A percentile compares a stretch with the other conserved stretches of the same genome.
These are phyloP conservation scores for Nannochloropsis gaditana DNA, from an alignment of 108 stramenopile genomes.

Conservation along the genomic window DNA sequence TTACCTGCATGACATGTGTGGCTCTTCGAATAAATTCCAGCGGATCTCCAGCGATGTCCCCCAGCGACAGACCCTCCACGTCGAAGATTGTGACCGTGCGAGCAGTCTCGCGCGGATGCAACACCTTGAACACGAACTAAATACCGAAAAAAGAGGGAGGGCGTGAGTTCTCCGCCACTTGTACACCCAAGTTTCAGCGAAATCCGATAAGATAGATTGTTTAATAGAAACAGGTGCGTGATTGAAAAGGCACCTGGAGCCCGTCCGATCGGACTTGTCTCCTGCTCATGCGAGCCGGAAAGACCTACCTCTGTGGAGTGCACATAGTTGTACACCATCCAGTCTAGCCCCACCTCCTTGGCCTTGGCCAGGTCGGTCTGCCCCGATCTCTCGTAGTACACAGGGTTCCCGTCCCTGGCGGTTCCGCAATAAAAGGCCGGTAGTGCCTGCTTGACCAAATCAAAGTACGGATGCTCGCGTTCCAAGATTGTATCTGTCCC, in stretches of 20 bases:
- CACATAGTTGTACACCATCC: slow-evolving; percentile 20
- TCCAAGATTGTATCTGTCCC: neutral
- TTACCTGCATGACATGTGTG: neutral
- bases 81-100: neutral
- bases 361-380: neutral
- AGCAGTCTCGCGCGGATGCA: neutral
- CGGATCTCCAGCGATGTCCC: neutral
- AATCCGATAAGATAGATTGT: too few species aligned
- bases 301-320: slow-evolving; percentile 6
- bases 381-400: slow-evolving; percentile 9
- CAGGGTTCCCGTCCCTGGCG: neutral
- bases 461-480: neutral
- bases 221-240: too few species aligned
- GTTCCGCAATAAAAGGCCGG: slow-evolving; percentile 19
- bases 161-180: too few species aligned
- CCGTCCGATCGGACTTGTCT: too few species aligned
- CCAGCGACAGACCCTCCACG: neutral
- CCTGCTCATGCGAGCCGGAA: too few species aligned
- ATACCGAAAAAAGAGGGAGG: neutral
- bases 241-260: too few species aligned
- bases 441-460: neutral
- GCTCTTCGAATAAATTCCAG: slow-evolving; percentile 20
- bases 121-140: neutral
- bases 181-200: too few species aligned
- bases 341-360: neutral